Base-by-base conservation (phyloP, 2,329 filamentous ascomycete species). In the Xylariaceae sp. region DNA sequence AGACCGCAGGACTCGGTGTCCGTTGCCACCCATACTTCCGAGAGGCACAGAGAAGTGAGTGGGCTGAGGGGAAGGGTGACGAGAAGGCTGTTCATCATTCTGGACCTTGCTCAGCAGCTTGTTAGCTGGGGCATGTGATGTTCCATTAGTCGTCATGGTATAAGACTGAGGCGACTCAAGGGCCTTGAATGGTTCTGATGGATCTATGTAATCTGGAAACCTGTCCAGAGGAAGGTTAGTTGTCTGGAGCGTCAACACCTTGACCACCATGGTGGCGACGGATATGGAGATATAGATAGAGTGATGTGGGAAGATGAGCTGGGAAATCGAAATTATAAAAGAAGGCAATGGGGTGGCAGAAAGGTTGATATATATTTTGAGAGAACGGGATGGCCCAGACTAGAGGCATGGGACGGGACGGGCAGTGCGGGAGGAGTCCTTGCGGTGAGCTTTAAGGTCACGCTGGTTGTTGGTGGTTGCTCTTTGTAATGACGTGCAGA, bases 31-130 rank as follows among this genome's bases (percentile, higher is more conserved):
- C 60, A 75, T 69, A 54, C 64, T 47, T 56, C 63, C 69, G 56
- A 78, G 73, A 12, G 86, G 83, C 17, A 90, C 75, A 54, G 78
- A 85, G 64, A 95, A 75, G 64, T 95, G 88, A 43, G 88, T 90
- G 19, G 90, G 89, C 62, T 94, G 87, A 18, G 89, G 89, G 41
- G 90, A 95, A 18, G 90, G 87, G 48, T 85, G 78, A 42, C 87
- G 81, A 57, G 66, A 72, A 29, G 56, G 53, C n/a, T 66, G 54
- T 37, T 71, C 64, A 38, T 71, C 64, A 38, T 64, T 60, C 56
- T 68, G 67, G 41, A 72, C 46, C 45, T 65, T 61, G 44, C 61
- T 63, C 52, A 74, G 44, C 50, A 64, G 51, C 61, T 71, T 72
- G 51, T 67, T 64, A 41, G 62, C 60, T 45, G 60, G 56, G 39